A percentile compares a stretch with the other conserved stretches of the same genome.
Evolutionary conservation across 306 rosid species (phyloP).

Genomic region (Medicago ruthenica): DNA sequence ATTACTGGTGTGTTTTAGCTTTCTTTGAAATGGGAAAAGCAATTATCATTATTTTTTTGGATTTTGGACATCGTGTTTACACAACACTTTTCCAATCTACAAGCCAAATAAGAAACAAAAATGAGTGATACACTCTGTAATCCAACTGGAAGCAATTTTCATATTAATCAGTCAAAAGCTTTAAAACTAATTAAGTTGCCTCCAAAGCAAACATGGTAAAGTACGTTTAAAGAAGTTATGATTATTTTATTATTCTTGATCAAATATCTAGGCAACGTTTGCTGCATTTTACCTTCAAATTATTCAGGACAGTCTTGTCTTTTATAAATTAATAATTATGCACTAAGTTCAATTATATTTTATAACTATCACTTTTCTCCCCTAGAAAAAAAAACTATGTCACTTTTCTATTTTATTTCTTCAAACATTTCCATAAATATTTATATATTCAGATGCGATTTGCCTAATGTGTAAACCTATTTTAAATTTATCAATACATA

Average conservation of each 20-base stretch:
- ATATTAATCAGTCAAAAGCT: slow-evolving; percentile 42
- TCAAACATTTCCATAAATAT: neutral
- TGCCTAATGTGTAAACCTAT: too few species aligned
- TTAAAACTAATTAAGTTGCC: slow-evolving; percentile 28
- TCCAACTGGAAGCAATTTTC: slow-evolving; percentile 31
- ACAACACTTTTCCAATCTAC: slow-evolving; percentile 3
- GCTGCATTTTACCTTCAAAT: neutral
- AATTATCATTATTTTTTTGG: too few species aligned
- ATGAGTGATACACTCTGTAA: neutral
- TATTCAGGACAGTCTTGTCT: neutral
- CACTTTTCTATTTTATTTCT: neutral
- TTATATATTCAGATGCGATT: too few species aligned
- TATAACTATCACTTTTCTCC: neutral
- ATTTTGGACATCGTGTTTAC: neutral
- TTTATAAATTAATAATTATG: neutral
- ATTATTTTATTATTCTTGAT: neutral
- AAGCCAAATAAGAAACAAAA: slow-evolving; percentile 14
- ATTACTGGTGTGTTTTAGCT: too few species aligned
- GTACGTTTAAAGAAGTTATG: slow-evolving; percentile 22
- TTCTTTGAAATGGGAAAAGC: too few species aligned
- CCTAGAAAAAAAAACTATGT: neutral
- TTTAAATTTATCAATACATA: too few species aligned
- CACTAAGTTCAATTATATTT: neutral
- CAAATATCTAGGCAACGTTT: slow-evolving; percentile 22
- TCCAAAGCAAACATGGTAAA: slow-evolving; percentile 25